Conservation (phyloP, 2,329 filamentous ascomycete genomes). For the Metarhizium brunneum region DNA sequence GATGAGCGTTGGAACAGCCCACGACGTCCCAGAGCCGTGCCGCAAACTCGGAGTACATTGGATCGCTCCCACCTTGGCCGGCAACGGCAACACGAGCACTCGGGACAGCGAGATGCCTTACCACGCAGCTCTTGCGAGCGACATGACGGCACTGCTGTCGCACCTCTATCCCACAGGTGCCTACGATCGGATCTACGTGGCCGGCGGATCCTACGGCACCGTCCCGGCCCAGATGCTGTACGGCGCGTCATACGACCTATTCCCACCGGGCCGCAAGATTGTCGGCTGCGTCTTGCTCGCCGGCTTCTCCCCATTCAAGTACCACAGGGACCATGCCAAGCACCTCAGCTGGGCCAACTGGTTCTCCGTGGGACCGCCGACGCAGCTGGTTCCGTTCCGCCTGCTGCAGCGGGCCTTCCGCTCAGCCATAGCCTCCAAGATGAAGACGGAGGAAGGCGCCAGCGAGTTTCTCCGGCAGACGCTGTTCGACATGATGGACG, state of each 20-base stretch:
- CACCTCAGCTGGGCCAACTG: constrained; percentile 12
- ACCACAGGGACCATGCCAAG: constrained; percentile 10
- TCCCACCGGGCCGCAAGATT: constrained; percentile 11
- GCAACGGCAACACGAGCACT: constrained; percentile 10
- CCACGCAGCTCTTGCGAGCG: constrained; percentile 7
- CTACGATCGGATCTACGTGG: constrained; percentile 10
- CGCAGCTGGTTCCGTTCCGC: constrained; percentile 8
- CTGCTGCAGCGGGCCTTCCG: constrained; percentile 9
- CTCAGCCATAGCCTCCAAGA: constrained; percentile 5
- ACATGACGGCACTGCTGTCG: constrained; percentile 8
- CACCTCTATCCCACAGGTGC: constrained; percentile 9
- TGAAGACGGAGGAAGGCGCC: constrained; percentile 8
- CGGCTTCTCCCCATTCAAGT: constrained; percentile 12
- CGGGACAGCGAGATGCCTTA: constrained; percentile 6
- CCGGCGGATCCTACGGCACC: constrained; percentile 14
- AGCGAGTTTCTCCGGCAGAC: constrained; percentile 8
- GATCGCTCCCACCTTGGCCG: constrained; percentile 11
- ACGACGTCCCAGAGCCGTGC: constrained; percentile 8
- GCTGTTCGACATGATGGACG: constrained; percentile 9
- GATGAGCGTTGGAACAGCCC: constrained; percentile 12
- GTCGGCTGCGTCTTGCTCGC: constrained; percentile 9
- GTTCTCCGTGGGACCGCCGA: constrained; percentile 10
- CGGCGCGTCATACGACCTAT: constrained; percentile 12
- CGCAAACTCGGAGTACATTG: constrained; percentile 7
- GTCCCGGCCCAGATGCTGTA: constrained; percentile 15